Conservation (phyloP, 805 yeast species). For the Metschnikowia gruessii region DNA sequence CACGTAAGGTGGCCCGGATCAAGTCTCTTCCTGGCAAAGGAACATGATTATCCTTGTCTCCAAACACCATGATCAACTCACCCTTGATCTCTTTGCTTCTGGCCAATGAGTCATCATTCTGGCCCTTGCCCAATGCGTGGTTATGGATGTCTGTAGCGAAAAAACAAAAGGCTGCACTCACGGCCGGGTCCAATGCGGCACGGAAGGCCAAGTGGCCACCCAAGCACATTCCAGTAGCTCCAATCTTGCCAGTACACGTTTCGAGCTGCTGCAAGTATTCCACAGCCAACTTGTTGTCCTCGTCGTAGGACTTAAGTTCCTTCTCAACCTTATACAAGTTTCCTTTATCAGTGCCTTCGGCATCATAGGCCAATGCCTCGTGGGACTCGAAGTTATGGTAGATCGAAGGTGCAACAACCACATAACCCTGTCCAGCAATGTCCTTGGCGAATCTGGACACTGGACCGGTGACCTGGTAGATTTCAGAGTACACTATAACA, state of each 20-base stretch:
- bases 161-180: slow-evolving; percentile 68
- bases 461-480: slow-evolving; percentile 82
- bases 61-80: slow-evolving; percentile 68
- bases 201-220: slow-evolving; percentile 83
- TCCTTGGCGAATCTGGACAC: slow-evolving; percentile 73
- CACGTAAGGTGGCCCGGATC: slow-evolving; percentile 59
- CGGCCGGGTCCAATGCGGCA: slow-evolving; percentile 59
- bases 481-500: slow-evolving; percentile 74
- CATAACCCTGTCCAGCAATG: slow-evolving; percentile 77
- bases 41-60: slow-evolving; percentile 77
- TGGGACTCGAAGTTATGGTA: slow-evolving; percentile 70
- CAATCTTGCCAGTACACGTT: slow-evolving; percentile 70
- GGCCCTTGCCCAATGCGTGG: slow-evolving; percentile 61
- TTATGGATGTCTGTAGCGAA: slow-evolving; percentile 80
- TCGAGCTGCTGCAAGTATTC: slow-evolving; percentile 56
- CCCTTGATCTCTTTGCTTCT: slow-evolving; percentile 54
- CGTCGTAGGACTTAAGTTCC: slow-evolving; percentile 70
- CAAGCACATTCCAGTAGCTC: slow-evolving; percentile 85
- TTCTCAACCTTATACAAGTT: slow-evolving; percentile 64
- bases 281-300: slow-evolving; percentile 61
- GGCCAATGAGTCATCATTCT: slow-evolving; percentile 61
- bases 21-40: slow-evolving; percentile 74
- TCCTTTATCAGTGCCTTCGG: slow-evolving; percentile 72
- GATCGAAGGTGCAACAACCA: slow-evolving; percentile 75
- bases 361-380: slow-evolving; percentile 67